phyloP scores from a whole-genome alignment of 768 basidiomycete genomes.

The Auriculariales sp. region DNA sequence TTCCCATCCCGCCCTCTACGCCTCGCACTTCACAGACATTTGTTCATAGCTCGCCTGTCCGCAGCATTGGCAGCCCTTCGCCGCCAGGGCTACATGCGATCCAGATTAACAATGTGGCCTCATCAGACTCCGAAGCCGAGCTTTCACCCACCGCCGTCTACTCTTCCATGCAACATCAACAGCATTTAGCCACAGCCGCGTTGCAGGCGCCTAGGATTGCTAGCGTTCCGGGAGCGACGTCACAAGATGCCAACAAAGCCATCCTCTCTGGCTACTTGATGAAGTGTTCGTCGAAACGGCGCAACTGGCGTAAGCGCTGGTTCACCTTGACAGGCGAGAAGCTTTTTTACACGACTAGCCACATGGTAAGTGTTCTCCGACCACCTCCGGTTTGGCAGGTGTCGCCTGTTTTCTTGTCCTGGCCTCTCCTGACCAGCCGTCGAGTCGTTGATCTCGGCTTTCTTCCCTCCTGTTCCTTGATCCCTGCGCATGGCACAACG shows the following conservation, averaged over 20 bases:
- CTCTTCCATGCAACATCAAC: conserved; percentile 27
- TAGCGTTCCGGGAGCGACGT: conserved; percentile 13
- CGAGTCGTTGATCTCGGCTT: conserved; percentile 7
- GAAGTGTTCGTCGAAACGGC: conserved; percentile 89
- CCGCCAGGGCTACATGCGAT: conserved; percentile 21
- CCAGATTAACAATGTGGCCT: conserved; percentile 32
- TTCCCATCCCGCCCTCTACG: conserved; percentile 21
- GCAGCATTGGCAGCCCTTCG: conserved; percentile 26
- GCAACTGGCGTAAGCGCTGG: conserved; percentile 95
- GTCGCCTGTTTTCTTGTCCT: conserved; percentile 4
- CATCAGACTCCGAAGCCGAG: conserved; percentile 62
- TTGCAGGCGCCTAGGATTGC: conserved; percentile 12
- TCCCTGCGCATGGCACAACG: conserved; percentile 1
- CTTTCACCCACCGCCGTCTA: conserved; percentile 32
- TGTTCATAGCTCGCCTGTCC: conserved; percentile 16
- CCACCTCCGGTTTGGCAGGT: neutral
- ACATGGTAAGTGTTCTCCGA: conserved; percentile 62
- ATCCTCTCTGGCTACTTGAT: conserved; percentile 85
- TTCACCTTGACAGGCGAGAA: conserved; percentile 85
- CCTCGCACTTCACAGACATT: conserved; percentile 9
- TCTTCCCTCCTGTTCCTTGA: conserved; percentile 1
- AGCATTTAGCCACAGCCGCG: conserved; percentile 19
- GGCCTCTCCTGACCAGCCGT: too few species aligned
- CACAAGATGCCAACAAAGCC: conserved; percentile 56
- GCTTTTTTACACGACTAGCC: conserved; percentile 77